Conservation (phyloP, 2,329 filamentous ascomycete genomes). For the Allantophomopsis lycopodina region DNA sequence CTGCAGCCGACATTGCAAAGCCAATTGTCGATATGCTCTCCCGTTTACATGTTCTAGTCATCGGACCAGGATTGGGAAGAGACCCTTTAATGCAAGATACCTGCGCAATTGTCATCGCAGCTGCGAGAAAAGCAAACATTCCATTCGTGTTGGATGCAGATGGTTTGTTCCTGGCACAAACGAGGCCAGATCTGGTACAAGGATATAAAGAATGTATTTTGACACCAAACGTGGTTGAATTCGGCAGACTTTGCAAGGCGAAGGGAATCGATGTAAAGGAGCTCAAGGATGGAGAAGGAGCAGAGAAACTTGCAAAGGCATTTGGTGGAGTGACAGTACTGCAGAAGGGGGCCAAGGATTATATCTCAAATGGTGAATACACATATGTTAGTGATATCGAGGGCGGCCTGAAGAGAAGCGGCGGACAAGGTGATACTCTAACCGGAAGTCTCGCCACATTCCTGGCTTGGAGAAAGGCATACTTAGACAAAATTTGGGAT, state of each 20-base stretch:
- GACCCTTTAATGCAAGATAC: constrained; percentile 85
- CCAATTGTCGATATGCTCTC: constrained; percentile 68
- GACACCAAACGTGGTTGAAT: constrained; percentile 93
- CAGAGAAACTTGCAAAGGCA: constrained; percentile 56
- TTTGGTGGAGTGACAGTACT: constrained; percentile 83
- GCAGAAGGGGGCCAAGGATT: constrained; percentile 75
- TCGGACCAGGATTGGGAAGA: constrained; percentile 83
- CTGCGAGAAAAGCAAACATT: constrained; percentile 57
- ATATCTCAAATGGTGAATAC: constrained; percentile 65
- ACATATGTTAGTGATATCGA: constrained; percentile 66
- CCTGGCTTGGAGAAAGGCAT: constrained; percentile 76
- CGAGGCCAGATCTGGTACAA: constrained; percentile 59
- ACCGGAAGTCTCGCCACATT: constrained; percentile 84
- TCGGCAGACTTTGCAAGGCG: constrained; percentile 65
- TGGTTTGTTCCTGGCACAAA: constrained; percentile 66
- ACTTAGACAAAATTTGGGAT: constrained; percentile 72
- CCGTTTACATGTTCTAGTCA: constrained; percentile 81
- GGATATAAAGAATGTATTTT: constrained; percentile 78
- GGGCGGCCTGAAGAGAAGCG: constrained; percentile 80
- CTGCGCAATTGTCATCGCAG: constrained; percentile 63
- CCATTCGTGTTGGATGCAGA: constrained; percentile 89
- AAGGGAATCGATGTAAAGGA: constrained; percentile 48
- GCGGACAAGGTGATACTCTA: constrained; percentile 89
- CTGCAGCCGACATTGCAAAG: constrained; percentile 44
- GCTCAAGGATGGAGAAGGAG: constrained; percentile 24